Evolutionary conservation across 176 grass and related monocot genomes (phyloP).

Genomic region (Raddia distichophylla): DNA sequence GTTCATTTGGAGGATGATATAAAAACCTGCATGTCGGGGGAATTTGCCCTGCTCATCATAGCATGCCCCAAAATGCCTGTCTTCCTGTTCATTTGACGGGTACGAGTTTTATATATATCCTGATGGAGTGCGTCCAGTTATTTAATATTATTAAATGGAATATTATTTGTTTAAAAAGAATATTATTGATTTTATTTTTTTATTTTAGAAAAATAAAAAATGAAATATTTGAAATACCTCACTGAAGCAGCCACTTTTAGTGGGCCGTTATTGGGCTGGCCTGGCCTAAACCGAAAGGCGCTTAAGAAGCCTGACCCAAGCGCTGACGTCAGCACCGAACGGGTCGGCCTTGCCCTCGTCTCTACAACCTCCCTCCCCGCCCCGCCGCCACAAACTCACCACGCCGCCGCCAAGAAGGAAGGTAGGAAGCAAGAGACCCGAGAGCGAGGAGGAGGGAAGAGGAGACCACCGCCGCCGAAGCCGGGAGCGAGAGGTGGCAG

Average conservation of each 20-base stretch:
- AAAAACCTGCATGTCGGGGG: too few relatives aligned
- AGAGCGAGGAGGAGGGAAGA: not conserved
- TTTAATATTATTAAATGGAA: too few relatives aligned
- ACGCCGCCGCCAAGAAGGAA: not conserved
- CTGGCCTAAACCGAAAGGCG: not conserved
- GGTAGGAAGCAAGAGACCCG: not conserved
- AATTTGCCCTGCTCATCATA: too few relatives aligned
- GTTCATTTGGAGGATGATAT: too few relatives aligned
- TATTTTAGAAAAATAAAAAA: too few relatives aligned
- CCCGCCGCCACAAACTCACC: slow-evolving; percentile 35
- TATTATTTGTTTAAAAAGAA: too few relatives aligned
- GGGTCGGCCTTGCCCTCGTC: slow-evolving; percentile 28
- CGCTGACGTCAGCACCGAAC: slow-evolving; percentile 44
- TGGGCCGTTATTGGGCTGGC: not conserved
- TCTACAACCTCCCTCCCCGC: slow-evolving; percentile 10
- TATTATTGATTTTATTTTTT: too few relatives aligned
- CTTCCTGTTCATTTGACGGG: too few relatives aligned
- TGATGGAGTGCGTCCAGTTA: too few relatives aligned
- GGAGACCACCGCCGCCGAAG: not conserved
- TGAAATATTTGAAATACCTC: too few relatives aligned
- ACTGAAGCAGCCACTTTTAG: not conserved
- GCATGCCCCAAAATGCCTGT: too few relatives aligned
- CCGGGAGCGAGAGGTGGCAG: not conserved
- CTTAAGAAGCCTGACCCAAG: slow-evolving; percentile 36
- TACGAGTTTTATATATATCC: too few relatives aligned